Conservation (phyloP, 495 filamentous ascomycete genomes). For the Neurospora sp. region DNA sequence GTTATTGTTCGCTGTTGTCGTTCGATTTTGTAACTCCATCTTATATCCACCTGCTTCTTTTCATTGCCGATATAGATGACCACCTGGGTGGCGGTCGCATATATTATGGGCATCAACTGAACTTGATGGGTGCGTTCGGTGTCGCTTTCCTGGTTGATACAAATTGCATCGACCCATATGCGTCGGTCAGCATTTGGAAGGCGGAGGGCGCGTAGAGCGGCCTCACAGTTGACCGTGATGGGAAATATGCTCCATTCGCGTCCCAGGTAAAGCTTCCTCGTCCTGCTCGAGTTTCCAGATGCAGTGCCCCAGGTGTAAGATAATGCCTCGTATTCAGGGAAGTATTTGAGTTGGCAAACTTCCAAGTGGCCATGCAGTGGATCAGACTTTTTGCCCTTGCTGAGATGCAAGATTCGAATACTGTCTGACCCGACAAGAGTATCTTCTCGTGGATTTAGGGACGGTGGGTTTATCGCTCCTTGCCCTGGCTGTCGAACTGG, state of each 20-base stretch:
- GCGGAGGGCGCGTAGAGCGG: conserved; percentile 8
- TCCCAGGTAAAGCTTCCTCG: conserved; percentile 11
- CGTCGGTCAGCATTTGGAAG: conserved; percentile 5
- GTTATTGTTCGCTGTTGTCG: not conserved
- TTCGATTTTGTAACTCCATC: not conserved
- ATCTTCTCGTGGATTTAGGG: not conserved
- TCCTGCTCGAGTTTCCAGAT: conserved; percentile 6
- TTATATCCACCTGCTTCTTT: not conserved
- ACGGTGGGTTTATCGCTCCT: not conserved
- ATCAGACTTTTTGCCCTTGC: conserved; percentile 8
- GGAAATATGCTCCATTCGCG: conserved; percentile 10
- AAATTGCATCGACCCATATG: conserved; percentile 24
- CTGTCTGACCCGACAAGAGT: conserved; percentile 1
- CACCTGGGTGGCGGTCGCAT: conserved; percentile 16
- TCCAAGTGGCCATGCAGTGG: conserved; percentile 9
- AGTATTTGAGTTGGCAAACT: conserved; percentile 8
- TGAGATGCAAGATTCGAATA: conserved; percentile 11
- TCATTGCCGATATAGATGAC: conserved; percentile 19
- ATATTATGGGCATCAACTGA: conserved; percentile 22
- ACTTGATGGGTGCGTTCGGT: conserved; percentile 17
- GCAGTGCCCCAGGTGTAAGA: conserved; percentile 13
- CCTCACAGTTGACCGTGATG: conserved; percentile 13
- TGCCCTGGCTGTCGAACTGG: not conserved
- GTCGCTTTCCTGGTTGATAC: conserved; percentile 20
- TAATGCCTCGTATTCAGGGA: conserved; percentile 13